Percentiles rank a stretch among this genome's conserved stretches.
These are phyloP conservation scores for Podospora pseudopauciseta DNA, from an alignment of 495 filamentous ascomycete genomes.

Conservation along the genomic window DNA sequence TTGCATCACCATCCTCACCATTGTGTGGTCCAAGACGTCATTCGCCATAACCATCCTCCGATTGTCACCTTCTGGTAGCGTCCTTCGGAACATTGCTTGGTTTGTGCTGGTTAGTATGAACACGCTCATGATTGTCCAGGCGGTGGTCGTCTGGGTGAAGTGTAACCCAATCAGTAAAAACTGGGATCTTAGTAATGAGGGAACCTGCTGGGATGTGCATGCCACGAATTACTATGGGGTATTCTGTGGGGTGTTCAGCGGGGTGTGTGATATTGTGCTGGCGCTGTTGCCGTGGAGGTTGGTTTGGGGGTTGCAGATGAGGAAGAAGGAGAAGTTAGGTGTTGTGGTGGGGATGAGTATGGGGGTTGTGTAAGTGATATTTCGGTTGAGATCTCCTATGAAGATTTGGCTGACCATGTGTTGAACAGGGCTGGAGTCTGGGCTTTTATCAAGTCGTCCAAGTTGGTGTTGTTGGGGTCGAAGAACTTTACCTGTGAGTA, in stretches of 20 bases:
- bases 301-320: constrained; percentile 26
- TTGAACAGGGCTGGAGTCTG: constrained; percentile 24
- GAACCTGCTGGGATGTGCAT: constrained; percentile 26
- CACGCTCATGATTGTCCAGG: constrained; percentile 19
- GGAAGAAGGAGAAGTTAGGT: constrained; percentile 31
- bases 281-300: constrained; percentile 31
- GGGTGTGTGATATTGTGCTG: constrained; percentile 28
- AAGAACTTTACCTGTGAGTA: constrained; percentile 28
- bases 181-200: constrained; percentile 15
- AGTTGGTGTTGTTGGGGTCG: constrained; percentile 15
- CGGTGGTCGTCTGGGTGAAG: constrained; percentile 25
- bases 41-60: constrained; percentile 34
- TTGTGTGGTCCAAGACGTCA: constrained; percentile 32
- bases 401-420: not conserved
- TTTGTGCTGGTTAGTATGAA: constrained; percentile 29
- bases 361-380: constrained; percentile 27
- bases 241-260: constrained; percentile 24
- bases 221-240: constrained; percentile 11
- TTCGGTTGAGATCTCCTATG: not conserved
- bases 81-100: constrained; percentile 17
- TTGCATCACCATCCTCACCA: constrained; percentile 21
- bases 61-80: constrained; percentile 12
- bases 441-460: constrained; percentile 26
- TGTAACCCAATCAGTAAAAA: constrained; percentile 27
- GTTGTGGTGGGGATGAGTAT: constrained; percentile 34